Evolutionary conservation across 345 rosid species (phyloP), one percentile per base, ranked within the genome.

Genomic region (Euphorbia pulcherrima): DNA sequence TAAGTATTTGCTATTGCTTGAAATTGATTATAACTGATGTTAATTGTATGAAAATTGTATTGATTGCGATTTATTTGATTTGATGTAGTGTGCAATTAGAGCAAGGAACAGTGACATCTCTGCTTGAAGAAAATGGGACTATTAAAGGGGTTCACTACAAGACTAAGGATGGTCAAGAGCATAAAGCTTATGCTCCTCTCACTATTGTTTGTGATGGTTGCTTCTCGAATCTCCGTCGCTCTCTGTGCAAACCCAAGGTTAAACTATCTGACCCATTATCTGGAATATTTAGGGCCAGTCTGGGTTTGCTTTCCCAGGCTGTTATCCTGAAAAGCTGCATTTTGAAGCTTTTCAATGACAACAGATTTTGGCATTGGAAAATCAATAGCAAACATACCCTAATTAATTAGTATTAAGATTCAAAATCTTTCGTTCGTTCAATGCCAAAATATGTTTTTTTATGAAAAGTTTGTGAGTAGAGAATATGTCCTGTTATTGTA

Each of bases 181-280:
- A 24, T 37, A 51, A 17, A 52, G 67, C 60, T 24, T 70, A 51
- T 70, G 73, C 73, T 24, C 73, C 67, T 11, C 73, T 70, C 54
- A 70, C 66, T 50, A 16, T 69, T 48, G 72, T 69, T 35, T 69
- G 72, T 23, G 72, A 69, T 33, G 72, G 72, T 6, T 69, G 65
- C 58, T 69, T 69, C 72, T 69, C 72, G 23, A 69, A 69, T 23
- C 59, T 69, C 26, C 72, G 72, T 7, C 72, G 59, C 8, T 60
- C 59, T 60, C 59, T 69, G 2, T 69, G 72, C 40, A 60, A 69
- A 48, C 65, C 72, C 37, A 59, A 69, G 59, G 72, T 69, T 55
- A 68, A 20, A 18, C n/a, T 23, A 20, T n/a, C 47, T 16, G 33
- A 44, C 26, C 37, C 23, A 18, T 28, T 13, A 2, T 33, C 4